Conservation (phyloP, 139 green algal species). For the Picochlorum sp. region DNA sequence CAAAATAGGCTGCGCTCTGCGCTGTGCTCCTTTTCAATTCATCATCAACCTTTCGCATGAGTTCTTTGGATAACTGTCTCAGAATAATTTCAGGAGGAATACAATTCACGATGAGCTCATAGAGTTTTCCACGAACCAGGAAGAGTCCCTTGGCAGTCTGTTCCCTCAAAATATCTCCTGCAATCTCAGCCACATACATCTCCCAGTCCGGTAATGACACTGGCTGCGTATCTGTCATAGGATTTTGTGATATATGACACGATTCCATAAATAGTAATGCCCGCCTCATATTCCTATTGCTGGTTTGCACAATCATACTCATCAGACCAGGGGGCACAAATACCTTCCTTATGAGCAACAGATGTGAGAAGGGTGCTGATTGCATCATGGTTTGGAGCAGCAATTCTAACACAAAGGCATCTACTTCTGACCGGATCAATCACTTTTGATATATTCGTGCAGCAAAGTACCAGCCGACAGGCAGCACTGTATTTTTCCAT, state of each 20-base stretch:
- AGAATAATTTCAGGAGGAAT: constrained; percentile 80
- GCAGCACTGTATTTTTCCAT: constrained; percentile 95
- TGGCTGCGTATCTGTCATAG: constrained; percentile 48
- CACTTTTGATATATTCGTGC: constrained; percentile 80
- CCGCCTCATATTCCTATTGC: constrained; percentile 74
- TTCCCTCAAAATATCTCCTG: constrained; percentile 74
- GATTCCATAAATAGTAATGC: constrained; percentile 87
- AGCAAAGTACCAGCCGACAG: constrained; percentile 83
- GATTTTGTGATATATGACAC: constrained; percentile 51
- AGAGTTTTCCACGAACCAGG: constrained; percentile 79
- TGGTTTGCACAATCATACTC: constrained; percentile 43
- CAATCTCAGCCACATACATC: constrained; percentile 79
- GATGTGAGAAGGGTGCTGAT: constrained; percentile 55
- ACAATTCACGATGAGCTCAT: constrained; percentile 95
- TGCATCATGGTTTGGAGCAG: constrained; percentile 52
- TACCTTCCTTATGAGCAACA: constrained; percentile 65
- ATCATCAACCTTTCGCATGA: constrained; percentile 82
- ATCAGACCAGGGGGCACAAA: constrained; percentile 64
- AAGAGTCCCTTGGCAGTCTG: constrained; percentile 81
- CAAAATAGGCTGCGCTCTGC: constrained; percentile 62
- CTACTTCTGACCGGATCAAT: constrained; percentile 87
- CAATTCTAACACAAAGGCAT: constrained; percentile 86
- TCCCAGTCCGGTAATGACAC: constrained; percentile 84
- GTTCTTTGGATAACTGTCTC: constrained; percentile 56
- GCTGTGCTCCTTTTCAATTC: constrained; percentile 68